Conservation (phyloP, 306 rosid species). For the Fagus sylvatica region DNA sequence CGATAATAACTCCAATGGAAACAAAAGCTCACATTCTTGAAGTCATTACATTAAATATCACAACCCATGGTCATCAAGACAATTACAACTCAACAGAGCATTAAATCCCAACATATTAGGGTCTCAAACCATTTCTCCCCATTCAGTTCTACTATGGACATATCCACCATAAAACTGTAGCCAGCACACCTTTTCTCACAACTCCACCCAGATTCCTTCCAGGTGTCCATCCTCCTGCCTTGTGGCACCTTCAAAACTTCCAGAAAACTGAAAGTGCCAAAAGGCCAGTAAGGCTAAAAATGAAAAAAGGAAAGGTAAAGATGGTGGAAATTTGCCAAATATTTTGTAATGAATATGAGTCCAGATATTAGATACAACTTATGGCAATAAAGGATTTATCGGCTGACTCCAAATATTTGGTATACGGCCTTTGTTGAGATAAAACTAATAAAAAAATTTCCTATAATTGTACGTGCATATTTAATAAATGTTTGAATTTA, state of each 20-base stretch:
- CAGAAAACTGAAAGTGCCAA: not conserved
- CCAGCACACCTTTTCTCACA: not conserved
- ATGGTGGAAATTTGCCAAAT: not conserved
- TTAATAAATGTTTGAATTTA: not conserved
- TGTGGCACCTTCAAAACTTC: slow-evolving; percentile 1
- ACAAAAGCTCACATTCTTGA: not conserved
- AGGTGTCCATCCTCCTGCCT: not conserved
- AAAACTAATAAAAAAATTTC: no score
- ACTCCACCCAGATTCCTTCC: not conserved
- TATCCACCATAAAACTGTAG: not conserved
- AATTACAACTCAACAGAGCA: not conserved
- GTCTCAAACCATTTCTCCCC: not conserved
- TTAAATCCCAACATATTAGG: not conserved
- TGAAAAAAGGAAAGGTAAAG: not conserved
- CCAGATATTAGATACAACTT: not conserved
- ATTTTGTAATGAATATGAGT: not conserved
- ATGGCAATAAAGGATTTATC: not conserved
- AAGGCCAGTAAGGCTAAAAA: slow-evolving; percentile 1
- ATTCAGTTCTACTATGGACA: not conserved
- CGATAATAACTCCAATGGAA: not conserved
- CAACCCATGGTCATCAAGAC: not conserved
- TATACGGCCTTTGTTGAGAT: no score
- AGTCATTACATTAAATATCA: not conserved
- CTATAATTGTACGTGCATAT: not conserved
- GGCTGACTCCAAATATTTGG: not conserved